Percentiles rank a stretch among this genome's conserved stretches.
Conservation (phyloP, 1,139 yeast genomes). For the Meyerozyma smithsonii region DNA sequence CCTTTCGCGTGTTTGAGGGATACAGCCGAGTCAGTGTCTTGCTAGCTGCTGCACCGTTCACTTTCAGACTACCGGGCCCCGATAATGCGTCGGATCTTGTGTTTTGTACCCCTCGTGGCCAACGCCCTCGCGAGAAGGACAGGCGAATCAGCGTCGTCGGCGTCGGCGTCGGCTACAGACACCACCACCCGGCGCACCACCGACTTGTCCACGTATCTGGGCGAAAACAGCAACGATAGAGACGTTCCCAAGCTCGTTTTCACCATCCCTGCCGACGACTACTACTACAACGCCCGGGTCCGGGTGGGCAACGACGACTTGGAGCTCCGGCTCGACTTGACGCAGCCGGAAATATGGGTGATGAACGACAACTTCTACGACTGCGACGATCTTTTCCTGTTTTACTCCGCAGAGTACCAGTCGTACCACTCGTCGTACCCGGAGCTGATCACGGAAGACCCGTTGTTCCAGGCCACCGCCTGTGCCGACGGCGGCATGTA, state of each 20-base stretch:
- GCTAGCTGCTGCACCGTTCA: too few species aligned
- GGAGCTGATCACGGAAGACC: constrained; percentile 14
- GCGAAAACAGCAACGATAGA: constrained; percentile 15
- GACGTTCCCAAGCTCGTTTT: constrained; percentile 18
- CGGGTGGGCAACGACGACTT: constrained; percentile 11
- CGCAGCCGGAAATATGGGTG: constrained; percentile 37
- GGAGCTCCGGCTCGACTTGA: constrained; percentile 25
- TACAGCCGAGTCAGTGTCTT: too few species aligned
- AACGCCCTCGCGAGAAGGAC: background rate
- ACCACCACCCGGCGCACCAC: background rate
- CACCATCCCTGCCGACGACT: constrained; percentile 11
- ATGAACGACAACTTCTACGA: constrained; percentile 22
- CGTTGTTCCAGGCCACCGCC: constrained; percentile 19
- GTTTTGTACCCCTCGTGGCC: background rate
- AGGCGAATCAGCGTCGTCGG: too few species aligned
- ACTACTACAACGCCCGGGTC: constrained; percentile 7
- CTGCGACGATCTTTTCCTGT: constrained; percentile 19
- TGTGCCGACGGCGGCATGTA: constrained; percentile 29
- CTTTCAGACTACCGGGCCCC: background rate
- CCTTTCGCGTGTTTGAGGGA: background rate
- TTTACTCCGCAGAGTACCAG: constrained; percentile 17
- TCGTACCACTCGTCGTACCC: constrained; percentile 13
- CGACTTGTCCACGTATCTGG: background rate
- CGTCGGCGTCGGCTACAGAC: background rate
- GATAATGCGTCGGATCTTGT: background rate